phyloP scores from a whole-genome alignment of 306 rosid species.

The Trifolium repens region DNA sequence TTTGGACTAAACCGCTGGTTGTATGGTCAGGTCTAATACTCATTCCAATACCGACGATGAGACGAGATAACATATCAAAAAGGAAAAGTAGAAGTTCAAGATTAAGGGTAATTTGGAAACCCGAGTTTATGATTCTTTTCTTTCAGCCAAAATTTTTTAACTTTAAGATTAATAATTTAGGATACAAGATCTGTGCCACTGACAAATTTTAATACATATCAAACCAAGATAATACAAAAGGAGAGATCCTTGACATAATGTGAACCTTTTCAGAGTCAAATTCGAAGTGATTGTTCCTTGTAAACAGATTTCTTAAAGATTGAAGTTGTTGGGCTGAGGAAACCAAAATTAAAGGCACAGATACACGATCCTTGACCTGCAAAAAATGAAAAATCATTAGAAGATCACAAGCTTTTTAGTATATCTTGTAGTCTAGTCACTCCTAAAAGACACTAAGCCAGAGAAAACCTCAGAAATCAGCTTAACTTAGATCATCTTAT shows the following conservation, averaged over 20 bases:
- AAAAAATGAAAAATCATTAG: slow-evolving; percentile 45
- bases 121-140: slow-evolving; percentile 20
- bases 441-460: slow-evolving; percentile 23
- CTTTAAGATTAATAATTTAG: slow-evolving; percentile 12
- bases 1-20: slow-evolving; percentile 14
- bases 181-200: slow-evolving; percentile 18
- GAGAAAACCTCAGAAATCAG: slow-evolving; percentile 36
- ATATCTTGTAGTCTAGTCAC: slow-evolving; percentile 13
- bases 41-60: slow-evolving; percentile 31
- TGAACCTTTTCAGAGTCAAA: slow-evolving; percentile 76
- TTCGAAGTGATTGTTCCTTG: slow-evolving; percentile 63
- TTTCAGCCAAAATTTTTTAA: slow-evolving; percentile 15
- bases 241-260: slow-evolving; percentile 33
- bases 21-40: slow-evolving; percentile 4
- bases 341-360: slow-evolving; percentile 76
- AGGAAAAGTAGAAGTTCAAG: slow-evolving; percentile 20
- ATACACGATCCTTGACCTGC: slow-evolving; percentile 69
- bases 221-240: slow-evolving; percentile 30
- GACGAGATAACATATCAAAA: slow-evolving; percentile 21
- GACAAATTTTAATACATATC: slow-evolving; percentile 18
- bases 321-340: slow-evolving; percentile 60
- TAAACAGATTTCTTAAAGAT: slow-evolving; percentile 59
- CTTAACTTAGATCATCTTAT: slow-evolving; percentile 28
- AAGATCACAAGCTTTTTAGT: slow-evolving; percentile 25
- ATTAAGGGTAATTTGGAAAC: slow-evolving; percentile 28